A percentile compares a stretch with the other conserved stretches of the same genome.
phyloP scores from a whole-genome alignment of 75 land plant species.

The Gnetum montanum region DNA sequence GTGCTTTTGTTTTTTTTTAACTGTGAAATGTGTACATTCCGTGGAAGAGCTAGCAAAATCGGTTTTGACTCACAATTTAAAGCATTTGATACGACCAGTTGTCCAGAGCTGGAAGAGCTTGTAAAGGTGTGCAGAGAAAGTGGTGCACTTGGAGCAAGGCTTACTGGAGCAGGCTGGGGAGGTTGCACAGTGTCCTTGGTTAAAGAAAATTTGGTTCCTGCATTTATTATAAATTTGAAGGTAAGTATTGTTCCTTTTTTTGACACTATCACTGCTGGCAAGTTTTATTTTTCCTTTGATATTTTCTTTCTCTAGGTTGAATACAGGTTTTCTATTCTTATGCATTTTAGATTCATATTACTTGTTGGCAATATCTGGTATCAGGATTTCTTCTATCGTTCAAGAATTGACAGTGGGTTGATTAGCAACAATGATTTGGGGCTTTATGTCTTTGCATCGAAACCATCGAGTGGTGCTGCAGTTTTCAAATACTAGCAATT shows the following conservation, averaged over 20 bases:
- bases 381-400: slow-evolving; percentile 74
- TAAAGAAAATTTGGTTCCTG: slow-evolving; percentile 64
- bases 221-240: slow-evolving; percentile 84
- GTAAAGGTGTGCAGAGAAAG: slow-evolving; percentile 59
- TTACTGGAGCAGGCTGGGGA: slow-evolving; percentile 99
- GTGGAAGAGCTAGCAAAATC: too few species aligned
- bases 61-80: too few species aligned
- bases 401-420: slow-evolving; percentile 66
- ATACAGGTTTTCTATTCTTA: not conserved
- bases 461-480: slow-evolving; percentile 96
- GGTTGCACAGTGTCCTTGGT: slow-evolving; percentile 92
- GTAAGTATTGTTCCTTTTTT: slow-evolving; percentile 12
- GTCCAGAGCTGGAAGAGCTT: slow-evolving; percentile 92
- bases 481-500: slow-evolving; percentile 61
- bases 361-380: too few species aligned
- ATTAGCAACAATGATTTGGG: slow-evolving; percentile 66
- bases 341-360: too few species aligned
- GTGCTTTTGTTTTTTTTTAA: too few species aligned
- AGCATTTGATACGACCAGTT: too few species aligned
- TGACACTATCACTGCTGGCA: not conserved
- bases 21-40: too few species aligned
- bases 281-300: not conserved
- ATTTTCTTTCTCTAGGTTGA: not conserved
- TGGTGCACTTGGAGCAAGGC: slow-evolving; percentile 90
- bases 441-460: slow-evolving; percentile 91